Evolutionary conservation across 2,329 filamentous ascomycete genomes (phyloP), one percentile per base, ranked within the genome.

Genomic region (Venturia carpophila): DNA sequence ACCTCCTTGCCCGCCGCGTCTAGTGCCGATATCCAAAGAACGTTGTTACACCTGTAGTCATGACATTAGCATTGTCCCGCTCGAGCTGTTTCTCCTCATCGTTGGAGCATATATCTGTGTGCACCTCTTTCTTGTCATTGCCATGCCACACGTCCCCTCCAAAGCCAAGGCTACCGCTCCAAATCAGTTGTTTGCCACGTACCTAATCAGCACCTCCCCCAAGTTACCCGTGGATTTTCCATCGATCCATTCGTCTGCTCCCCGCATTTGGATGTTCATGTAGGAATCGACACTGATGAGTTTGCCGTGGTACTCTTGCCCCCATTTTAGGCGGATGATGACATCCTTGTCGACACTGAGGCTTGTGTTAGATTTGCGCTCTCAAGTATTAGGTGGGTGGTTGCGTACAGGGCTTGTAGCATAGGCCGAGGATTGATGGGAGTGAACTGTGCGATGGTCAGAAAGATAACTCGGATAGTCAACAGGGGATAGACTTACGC

Each of bases 371-470:
- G 66, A 42, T 17, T 13, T 30, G 27, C 13, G 39, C 17, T 42
- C 7, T 64, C 10, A 55, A 21, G 34, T n/a, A 21, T 24, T 21
- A 19, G 60, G 60, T 37, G 62, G 58, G 58, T 42, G 43, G 63
- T 64, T 68, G 84, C 87, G 72, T 86, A 91, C 87, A 97, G 87
- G 75, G 87, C 87, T 81, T 97, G 92, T 75, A 99, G 89, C 84
- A 97, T 92, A 55, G 94, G 94, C 77, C 93, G 91, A 74, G 94
- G 94, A 84, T 99, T 99, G 74, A 97, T 83, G 69, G 94, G 94
- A 76, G 95, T 88, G 80, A 96, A 95, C 65, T 67, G 62, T 21
- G 6, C n/a, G 24, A 24, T 7, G 1, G 11, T 43, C 15, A 63
- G 61, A n/a, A 41, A n/a, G 60, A 62, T 19, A 3, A 27, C 11